Percentiles rank a stretch among this genome's conserved stretches.
These are phyloP conservation scores for Scutellaria barbata DNA, from an alignment of 257 asterid genomes.

Conservation along the genomic window DNA sequence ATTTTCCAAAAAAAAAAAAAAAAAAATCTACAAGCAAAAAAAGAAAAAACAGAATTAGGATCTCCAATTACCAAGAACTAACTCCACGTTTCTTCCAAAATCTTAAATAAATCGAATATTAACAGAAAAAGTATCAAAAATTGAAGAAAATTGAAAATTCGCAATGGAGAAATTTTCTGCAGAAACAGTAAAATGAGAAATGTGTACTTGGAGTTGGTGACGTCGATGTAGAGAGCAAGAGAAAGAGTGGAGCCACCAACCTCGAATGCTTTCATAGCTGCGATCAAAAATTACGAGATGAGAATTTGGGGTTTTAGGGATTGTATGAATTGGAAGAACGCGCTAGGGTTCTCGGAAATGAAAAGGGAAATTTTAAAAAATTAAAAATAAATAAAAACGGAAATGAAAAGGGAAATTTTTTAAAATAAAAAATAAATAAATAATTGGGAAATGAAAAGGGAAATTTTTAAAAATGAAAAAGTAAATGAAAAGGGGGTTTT, in stretches of 20 bases:
- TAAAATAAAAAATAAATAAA: background rate
- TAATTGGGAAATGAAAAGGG: background rate
- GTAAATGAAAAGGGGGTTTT: no score
- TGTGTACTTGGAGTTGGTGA: slow-evolving; percentile 82
- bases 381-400: no score
- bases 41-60: background rate
- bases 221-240: slow-evolving; percentile 79
- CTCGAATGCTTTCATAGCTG: slow-evolving; percentile 74
- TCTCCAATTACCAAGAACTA: background rate
- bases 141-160: background rate
- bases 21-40: background rate
- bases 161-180: background rate
- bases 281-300: background rate
- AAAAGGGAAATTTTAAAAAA: background rate
- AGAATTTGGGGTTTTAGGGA: slow-evolving; percentile 18
- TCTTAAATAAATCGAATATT: background rate
- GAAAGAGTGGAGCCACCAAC: slow-evolving; percentile 63
- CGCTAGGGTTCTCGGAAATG: slow-evolving; percentile 27
- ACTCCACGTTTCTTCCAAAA: background rate
- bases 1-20: no score
- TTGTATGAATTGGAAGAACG: background rate
- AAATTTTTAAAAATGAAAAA: no score
- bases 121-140: background rate
- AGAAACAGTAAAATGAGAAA: background rate
- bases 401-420: no score